A percentile compares a stretch with the other conserved stretches of the same genome.
Conservation (phyloP, 148 eudicot species). For the Simmondsia chinensis region DNA sequence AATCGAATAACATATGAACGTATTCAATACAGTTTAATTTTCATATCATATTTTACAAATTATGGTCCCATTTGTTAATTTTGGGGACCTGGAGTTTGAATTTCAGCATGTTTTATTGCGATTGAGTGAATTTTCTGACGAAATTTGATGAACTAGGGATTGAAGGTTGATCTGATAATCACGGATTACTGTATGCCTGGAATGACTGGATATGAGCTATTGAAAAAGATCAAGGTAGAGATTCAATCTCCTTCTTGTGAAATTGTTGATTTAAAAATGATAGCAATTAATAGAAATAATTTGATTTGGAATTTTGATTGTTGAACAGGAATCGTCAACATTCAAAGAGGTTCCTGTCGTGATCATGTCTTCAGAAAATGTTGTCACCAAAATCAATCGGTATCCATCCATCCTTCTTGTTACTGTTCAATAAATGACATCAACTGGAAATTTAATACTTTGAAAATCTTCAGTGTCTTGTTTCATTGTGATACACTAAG, state of each 20-base stretch:
- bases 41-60: no score
- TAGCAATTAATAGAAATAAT: not conserved
- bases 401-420: conserved; percentile 19
- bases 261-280: not conserved
- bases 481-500: no score
- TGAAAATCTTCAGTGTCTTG: no score
- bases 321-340: conserved; percentile 21
- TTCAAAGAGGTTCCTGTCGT: conserved; percentile 32
- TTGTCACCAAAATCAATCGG: conserved; percentile 27
- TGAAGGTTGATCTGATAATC: conserved; percentile 78
- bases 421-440: not conserved
- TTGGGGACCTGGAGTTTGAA: no score
- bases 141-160: conserved; percentile 26
- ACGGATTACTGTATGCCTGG: conserved; percentile 98
- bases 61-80: no score
- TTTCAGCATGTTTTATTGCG: not conserved
- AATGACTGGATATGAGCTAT: conserved; percentile 85
- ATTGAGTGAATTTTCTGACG: not conserved
- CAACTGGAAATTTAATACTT: no score
- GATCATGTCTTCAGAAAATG: conserved; percentile 35
- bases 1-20: no score
- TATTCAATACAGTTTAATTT: no score
- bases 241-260: not conserved
- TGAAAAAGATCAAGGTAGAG: conserved; percentile 67
- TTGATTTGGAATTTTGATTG: not conserved